Conservation (phyloP, 495 filamentous ascomycete genomes). For the Sphaerosporella brunnea region DNA sequence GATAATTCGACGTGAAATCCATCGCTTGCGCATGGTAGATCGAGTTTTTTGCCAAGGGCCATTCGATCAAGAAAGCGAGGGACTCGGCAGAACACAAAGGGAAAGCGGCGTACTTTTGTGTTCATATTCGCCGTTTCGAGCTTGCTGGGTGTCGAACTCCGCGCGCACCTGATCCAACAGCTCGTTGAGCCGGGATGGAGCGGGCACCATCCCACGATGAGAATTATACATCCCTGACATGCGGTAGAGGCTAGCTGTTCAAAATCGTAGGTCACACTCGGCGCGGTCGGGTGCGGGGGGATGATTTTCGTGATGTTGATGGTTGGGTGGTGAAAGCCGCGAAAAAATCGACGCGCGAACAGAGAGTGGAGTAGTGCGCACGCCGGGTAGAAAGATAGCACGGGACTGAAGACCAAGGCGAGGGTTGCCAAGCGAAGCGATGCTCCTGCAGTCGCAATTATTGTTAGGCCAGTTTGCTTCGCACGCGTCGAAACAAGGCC, state of each 20-base stretch:
- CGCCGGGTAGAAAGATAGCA: constrained; percentile 1
- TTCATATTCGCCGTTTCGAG: constrained; percentile 63
- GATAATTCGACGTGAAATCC: too few species aligned
- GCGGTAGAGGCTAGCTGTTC: not conserved
- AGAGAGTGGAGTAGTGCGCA: not conserved
- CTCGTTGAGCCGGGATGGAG: constrained; percentile 67
- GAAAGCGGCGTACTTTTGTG: constrained; percentile 57
- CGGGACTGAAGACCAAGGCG: constrained; percentile 2
- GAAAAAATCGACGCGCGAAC: not conserved
- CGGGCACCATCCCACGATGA: constrained; percentile 58
- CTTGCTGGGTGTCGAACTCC: constrained; percentile 73
- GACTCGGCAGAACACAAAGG: not conserved
- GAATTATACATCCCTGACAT: constrained; percentile 73
- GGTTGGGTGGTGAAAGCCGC: not conserved
- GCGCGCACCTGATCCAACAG: constrained; percentile 72
- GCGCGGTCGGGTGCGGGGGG: not conserved
- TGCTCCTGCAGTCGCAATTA: constrained; percentile 6
- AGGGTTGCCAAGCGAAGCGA: constrained; percentile 2
- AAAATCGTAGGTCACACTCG: not conserved
- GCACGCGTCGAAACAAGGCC: constrained; percentile 6
- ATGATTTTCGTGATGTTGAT: not conserved
- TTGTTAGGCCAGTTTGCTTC: constrained; percentile 3
- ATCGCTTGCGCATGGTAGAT: too few species aligned
- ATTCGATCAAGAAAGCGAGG: not conserved
- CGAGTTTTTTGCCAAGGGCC: too few species aligned